These are phyloP conservation scores for Phytophthora uliginosa DNA, from an alignment of 352 stramenopile species.

Conservation along the genomic window DNA sequence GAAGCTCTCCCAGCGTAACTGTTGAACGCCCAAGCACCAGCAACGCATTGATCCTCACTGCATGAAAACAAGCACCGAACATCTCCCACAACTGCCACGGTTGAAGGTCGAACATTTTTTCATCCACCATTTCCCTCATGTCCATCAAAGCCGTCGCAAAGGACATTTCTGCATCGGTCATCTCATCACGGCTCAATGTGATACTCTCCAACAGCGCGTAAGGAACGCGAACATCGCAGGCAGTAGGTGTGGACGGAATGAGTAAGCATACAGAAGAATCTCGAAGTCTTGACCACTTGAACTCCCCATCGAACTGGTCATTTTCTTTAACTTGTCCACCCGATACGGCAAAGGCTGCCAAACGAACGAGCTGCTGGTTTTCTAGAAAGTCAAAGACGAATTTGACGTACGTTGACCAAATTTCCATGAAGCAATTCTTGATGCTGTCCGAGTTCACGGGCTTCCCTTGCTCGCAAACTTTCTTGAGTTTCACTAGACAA, in stretches of 20 bases:
- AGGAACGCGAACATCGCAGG: background rate
- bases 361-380: too few species aligned
- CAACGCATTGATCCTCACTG: constrained; percentile 38
- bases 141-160: background rate
- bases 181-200: background rate
- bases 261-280: background rate
- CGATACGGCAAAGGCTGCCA: too few species aligned
- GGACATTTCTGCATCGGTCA: too few species aligned
- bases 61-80: constrained; percentile 40
- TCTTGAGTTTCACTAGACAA: too few species aligned
- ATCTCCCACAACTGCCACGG: constrained; percentile 20
- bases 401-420: too few species aligned
- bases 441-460: background rate
- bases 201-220: background rate
- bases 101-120: constrained; percentile 6
- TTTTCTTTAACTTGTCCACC: background rate
- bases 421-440: background rate
- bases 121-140: background rate
- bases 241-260: background rate
- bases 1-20: constrained; percentile 21
- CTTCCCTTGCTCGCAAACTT: too few species aligned
- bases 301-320: too few species aligned
- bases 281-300: too few species aligned
- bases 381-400: too few species aligned
- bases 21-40: constrained; percentile 35